Evolutionary conservation across 1,284 basidiomycete species (phyloP).

Genomic region (Grifola frondosa): DNA sequence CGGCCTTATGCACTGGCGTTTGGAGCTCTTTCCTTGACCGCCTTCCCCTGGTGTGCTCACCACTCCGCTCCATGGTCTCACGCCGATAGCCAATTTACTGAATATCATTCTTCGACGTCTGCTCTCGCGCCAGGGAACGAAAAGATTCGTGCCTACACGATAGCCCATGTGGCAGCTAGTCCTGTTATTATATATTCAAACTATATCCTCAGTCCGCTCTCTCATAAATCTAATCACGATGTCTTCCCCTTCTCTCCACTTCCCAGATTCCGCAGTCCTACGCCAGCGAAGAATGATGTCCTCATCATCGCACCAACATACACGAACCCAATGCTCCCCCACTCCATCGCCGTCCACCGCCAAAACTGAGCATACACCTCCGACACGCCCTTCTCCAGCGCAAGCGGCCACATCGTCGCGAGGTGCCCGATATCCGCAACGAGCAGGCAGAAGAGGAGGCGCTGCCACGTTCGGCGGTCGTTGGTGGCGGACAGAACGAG

Average conservation of each 20-base stretch:
- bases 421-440: slow-evolving; percentile 47
- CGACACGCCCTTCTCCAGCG: slow-evolving; percentile 40
- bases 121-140: too few species aligned
- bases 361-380: slow-evolving; percentile 31
- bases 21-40: too few species aligned
- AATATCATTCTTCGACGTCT: too few species aligned
- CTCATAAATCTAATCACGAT: too few species aligned
- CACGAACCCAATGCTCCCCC: slow-evolving; percentile 55
- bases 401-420: slow-evolving; percentile 49
- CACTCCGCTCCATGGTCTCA: too few species aligned
- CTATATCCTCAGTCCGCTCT: too few species aligned
- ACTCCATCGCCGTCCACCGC: slow-evolving; percentile 53
- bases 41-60: too few species aligned
- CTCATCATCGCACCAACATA: slow-evolving; percentile 45
- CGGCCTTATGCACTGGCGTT: too few species aligned
- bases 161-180: too few species aligned
- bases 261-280: slow-evolving; percentile 25
- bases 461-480: slow-evolving; percentile 42
- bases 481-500: slow-evolving; percentile 46
- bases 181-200: too few species aligned
- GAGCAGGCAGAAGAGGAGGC: slow-evolving; percentile 44
- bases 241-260: not conserved
- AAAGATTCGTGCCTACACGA: too few species aligned
- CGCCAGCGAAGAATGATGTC: slow-evolving; percentile 37
- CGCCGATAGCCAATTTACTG: too few species aligned